Base-by-base conservation (phyloP, 352 stramenopile genomes). In the Peronospora destructor region DNA sequence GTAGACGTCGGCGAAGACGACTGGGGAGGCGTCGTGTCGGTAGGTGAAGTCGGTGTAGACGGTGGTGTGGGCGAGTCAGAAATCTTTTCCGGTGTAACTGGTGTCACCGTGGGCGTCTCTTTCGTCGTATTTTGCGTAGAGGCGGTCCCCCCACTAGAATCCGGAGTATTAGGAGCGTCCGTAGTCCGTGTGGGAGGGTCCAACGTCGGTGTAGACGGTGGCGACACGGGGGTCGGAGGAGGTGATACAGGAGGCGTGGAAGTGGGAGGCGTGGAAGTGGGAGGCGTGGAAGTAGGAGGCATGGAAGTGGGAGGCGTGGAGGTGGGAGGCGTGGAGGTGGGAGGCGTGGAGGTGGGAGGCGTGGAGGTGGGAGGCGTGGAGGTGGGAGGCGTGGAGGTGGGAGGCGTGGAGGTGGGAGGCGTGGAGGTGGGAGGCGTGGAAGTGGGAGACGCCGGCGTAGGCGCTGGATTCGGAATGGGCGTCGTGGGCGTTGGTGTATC, bases 1-100 rank as follows among this genome's bases (percentile, higher is more conserved):
- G 62, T 57, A 1, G 63, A 55, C 12, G 53, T 45, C 23, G 3
- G 19, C 10, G 45, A 28, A 7, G 57, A 41, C 6, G 49, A 6
- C 16, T 34, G 37, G 0, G 66, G 45, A 6, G 13, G 26, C 13
- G 71, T 61, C 32, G 58, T 53, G 28, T 62, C 40, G n/a, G 60
- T 53, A 2, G 68, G 37, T 19, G 59, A 50, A 10, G 65, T 55
- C 30, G 30, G 12, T 36, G 4, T 14, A 26, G 11, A 11, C 11
- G 10, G 30, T 4, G 30, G 4, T 34, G 30, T 34, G 4, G 11
- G 3, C 11, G 30, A 2, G 11, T n/a, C 4, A 5, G 1, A 17
- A 14, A 1, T 36, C 10, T n/a, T 12, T 36, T n/a, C 4, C 11
- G 30, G 30, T 16, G 30, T 36, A 14, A 1, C 9, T 36, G 30